phyloP scores from a whole-genome alignment of 768 basidiomycete species.

The Panellus pusillus region DNA sequence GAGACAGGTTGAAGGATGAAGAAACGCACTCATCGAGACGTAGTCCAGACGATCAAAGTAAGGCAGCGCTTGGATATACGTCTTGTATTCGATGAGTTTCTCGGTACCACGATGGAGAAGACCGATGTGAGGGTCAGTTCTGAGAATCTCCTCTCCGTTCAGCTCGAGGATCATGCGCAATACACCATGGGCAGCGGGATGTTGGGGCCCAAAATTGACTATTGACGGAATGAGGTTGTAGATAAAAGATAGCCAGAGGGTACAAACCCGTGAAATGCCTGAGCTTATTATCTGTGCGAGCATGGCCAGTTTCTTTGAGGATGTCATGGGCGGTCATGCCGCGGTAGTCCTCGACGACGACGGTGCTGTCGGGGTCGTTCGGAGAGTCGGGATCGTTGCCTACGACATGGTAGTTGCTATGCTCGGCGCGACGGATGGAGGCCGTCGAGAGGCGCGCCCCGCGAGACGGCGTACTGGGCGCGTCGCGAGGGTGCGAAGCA shows the following conservation, averaged over 20 bases:
- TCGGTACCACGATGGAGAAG: constrained; percentile 97
- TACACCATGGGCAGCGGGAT: constrained; percentile 98
- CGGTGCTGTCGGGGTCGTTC: constrained; percentile 9
- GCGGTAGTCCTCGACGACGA: constrained; percentile 80
- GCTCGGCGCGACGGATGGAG: not conserved
- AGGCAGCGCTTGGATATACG: constrained; percentile 93
- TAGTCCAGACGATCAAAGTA: constrained; percentile 99
- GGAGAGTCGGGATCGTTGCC: too few species aligned
- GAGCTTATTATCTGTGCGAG: constrained; percentile 74
- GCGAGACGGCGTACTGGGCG: constrained; percentile 14
- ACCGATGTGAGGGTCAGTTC: constrained; percentile 93
- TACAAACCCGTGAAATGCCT: constrained; percentile 89
- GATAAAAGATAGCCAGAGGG: not conserved
- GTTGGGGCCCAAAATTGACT: constrained; percentile 99
- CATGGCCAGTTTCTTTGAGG: constrained; percentile 64
- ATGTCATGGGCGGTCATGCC: constrained; percentile 78
- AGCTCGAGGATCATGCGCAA: constrained; percentile 95
- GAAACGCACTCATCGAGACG: constrained; percentile 91
- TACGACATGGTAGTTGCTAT: constrained; percentile 16
- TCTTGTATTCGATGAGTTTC: constrained; percentile 99
- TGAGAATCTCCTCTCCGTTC: constrained; percentile 93
- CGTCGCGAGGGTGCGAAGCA: constrained; percentile 16
- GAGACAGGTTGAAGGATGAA: not conserved
- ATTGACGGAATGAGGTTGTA: constrained; percentile 15
- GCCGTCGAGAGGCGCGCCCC: constrained; percentile 8